Percentiles rank a stretch among this genome's conserved stretches.
These are phyloP conservation scores for Colletotrichum tamarilloi DNA, from an alignment of 2,329 filamentous ascomycete genomes.

Conservation along the genomic window DNA sequence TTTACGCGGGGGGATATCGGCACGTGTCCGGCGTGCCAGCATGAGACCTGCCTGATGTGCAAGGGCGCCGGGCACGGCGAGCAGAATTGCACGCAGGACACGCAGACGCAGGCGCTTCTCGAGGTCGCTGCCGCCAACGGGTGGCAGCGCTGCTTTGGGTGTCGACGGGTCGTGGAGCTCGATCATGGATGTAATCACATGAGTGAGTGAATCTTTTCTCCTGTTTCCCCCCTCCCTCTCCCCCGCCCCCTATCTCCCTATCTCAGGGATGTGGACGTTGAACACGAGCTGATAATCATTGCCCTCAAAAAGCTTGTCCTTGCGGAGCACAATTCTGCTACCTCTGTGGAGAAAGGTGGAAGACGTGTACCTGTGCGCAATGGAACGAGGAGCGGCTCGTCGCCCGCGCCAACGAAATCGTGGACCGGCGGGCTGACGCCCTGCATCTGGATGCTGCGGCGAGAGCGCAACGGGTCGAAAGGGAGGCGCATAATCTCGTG, in stretches of 20 bases:
- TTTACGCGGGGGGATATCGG: slow-evolving; percentile 48
- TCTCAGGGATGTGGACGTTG: background rate
- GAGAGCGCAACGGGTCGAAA: slow-evolving; percentile 37
- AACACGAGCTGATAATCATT: no score
- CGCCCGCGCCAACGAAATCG: slow-evolving; percentile 45
- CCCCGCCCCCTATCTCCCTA: no score
- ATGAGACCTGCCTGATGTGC: slow-evolving; percentile 62
- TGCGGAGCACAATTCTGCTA: slow-evolving; percentile 64
- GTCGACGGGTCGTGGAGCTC: slow-evolving; percentile 60
- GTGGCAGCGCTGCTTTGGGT: slow-evolving; percentile 64
- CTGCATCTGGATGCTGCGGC: background rate
- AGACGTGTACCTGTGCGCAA: slow-evolving; percentile 49
- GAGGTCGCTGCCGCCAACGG: slow-evolving; percentile 51
- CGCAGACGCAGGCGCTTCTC: slow-evolving; percentile 51
- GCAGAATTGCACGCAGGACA: slow-evolving; percentile 60
- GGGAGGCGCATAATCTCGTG: slow-evolving; percentile 40
- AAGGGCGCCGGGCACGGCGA: slow-evolving; percentile 56
- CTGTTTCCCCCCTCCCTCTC: background rate
- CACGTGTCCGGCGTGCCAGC: slow-evolving; percentile 54
- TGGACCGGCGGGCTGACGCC: slow-evolving; percentile 38
- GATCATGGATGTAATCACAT: slow-evolving; percentile 66
- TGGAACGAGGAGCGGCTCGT: slow-evolving; percentile 50
- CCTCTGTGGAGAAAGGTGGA: slow-evolving; percentile 55
- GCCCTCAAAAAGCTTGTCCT: slow-evolving; percentile 49
- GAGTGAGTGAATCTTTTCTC: slow-evolving; percentile 50